Base-by-base conservation (phyloP, 1,139 yeast species). In the Blastobotrys elegans region DNA sequence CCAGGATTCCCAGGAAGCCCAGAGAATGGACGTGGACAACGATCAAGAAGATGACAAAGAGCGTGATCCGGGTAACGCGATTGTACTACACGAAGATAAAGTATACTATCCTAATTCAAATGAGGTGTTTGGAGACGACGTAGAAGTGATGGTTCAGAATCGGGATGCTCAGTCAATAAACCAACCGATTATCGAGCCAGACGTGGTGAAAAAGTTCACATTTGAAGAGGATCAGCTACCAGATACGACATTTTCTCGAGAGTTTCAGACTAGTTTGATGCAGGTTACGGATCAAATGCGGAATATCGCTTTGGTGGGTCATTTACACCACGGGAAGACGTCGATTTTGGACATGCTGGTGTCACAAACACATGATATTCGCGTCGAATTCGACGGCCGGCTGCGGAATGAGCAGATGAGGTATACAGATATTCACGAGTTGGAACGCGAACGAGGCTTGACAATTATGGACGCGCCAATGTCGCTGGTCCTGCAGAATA, bases 311-410 rank as follows among this genome's bases (percentile, higher is more conserved):
- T 55, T 94, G 0, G 79, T 83, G n/a, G 98, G 98, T 0, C 78
- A 80, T 44, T 61, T 85, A 2, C 87, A 87, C 57, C 80, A 86
- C n/a, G 98, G 99, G 2, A 92, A 94, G 66, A 85, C 97, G 0
- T 73, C 88, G 0, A 66, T 90, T 1, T 55, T 86, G n/a, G 96
- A 89, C 61, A 65, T 77, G 67, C 65, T 90, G 29, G 78, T 88
- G 0, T 56, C 69, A 4, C 80, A 81, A 47, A 80, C 95, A 0
- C 96, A 88, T 61, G 60, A 53, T 11, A 26, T 61, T 17, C n/a
- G n/a, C n/a, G 62, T 66, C 4, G 61, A 65, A 3, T 61, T 56
- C 55, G 52, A 61, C 55, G 55, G 65, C 51, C 43, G 64, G 52
- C 66, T 33, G 24, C 46, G 29, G 27, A 21, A 69, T 48, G 65